Base-by-base conservation (phyloP, 768 basidiomycete species). In the Filobasidium floriforme region DNA sequence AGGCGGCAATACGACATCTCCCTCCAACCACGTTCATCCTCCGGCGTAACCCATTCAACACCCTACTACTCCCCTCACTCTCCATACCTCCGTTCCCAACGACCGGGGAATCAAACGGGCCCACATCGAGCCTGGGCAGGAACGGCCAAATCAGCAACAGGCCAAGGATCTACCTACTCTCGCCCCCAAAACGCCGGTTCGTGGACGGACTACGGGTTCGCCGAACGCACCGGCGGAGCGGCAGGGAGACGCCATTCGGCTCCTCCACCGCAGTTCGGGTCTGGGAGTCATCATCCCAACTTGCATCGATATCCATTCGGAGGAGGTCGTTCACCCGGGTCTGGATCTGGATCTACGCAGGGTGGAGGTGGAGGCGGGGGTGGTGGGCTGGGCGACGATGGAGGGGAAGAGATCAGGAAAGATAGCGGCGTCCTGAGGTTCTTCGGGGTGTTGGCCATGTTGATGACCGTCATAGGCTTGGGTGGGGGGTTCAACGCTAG, bases 401-500 rank as follows among this genome's bases (percentile, higher is more conserved):
- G 54, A 26, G 54, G 54, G 15, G 67, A 68, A 4, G 49, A 57
- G 41, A 54, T 68, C 41, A 64, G 63, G 67, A 64, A 68, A 14
- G 68, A 73, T 26, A 69, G 68, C 40, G 70, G 65, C 18, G 22
- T 75, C 24, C 72, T 69, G 69, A 68, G 73, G 46, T 75, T 77
- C 60, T 52, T 72, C 7, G 69, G 73, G 11, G 71, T 74, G 1
- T 63, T 75, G 28, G 72, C 69, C n/a, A 43, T 77, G 62, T 64
- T 77, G 43, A 61, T 77, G 67, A 66, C 69, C 15, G 76, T 75
- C 37, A 72, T 77, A n/a, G 65, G 70, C 10, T 63, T 77, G 9
- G 76, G 76, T 6, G 76, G 76, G 10, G 76, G 76, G 24, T 75
- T 77, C 66, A 75, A 71, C 9, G 76, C 71, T 12, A 74, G 71